These are phyloP conservation scores for Chenopodium quinoa DNA, from an alignment of 148 eudicot genomes.

Conservation along the genomic window DNA sequence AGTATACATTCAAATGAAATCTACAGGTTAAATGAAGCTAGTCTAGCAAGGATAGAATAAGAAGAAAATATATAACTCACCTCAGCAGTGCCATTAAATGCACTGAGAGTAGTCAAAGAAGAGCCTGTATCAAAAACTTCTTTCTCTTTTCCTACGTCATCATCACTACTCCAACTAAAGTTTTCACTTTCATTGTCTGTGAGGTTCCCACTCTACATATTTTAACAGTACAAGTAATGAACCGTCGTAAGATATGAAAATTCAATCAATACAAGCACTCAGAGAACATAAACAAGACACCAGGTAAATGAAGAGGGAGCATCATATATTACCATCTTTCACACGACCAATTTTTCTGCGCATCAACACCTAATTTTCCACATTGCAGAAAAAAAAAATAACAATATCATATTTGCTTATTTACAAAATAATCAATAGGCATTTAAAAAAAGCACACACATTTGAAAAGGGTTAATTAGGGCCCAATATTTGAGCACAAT, in stretches of 20 bases:
- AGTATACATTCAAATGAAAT: background rate
- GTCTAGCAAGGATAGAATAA: background rate
- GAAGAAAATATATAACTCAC: constrained; percentile 28
- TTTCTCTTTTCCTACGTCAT: constrained; percentile 54
- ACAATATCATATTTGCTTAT: too few relatives aligned
- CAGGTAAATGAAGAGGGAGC: background rate
- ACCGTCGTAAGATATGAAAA: background rate
- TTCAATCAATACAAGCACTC: too few relatives aligned
- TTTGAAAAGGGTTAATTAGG: too few relatives aligned
- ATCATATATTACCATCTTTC: constrained; percentile 6
- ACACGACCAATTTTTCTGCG: background rate
- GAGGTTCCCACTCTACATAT: constrained; percentile 40
- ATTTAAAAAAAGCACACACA: too few relatives aligned
- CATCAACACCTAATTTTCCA: background rate
- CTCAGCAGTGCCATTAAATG: constrained; percentile 36
- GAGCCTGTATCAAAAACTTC: constrained; percentile 32
- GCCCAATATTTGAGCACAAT: too few relatives aligned
- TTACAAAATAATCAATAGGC: too few relatives aligned
- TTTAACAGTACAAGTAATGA: background rate
- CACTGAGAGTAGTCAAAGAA: constrained; percentile 30
- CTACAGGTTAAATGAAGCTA: background rate
- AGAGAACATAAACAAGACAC: background rate
- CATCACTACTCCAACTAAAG: constrained; percentile 72
- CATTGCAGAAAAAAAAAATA: too few relatives aligned
- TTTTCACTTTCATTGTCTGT: constrained; percentile 44